Evolutionary conservation across 176 grass and related monocot species (phyloP).

Genomic region (Saccharum officinarum): DNA sequence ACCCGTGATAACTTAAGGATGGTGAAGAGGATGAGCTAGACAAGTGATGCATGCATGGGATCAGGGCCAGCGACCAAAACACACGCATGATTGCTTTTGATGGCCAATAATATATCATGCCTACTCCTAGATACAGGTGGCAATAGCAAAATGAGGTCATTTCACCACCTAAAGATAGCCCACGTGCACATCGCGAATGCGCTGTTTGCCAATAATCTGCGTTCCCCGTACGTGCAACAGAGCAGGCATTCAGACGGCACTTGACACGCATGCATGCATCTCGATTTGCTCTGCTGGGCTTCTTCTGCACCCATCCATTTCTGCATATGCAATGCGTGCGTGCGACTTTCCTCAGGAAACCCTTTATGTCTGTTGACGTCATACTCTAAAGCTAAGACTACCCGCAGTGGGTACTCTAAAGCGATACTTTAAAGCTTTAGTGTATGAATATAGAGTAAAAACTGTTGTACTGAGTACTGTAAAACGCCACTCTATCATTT

Average conservation of each 20-base stretch:
- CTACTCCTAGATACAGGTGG: not conserved
- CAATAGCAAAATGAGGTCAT: not conserved
- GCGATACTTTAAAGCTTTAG: too few species aligned
- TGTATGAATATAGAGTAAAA: too few species aligned
- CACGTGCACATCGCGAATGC: not conserved
- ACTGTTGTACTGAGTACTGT: too few species aligned
- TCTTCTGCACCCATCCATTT: not conserved
- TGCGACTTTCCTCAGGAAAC: not conserved
- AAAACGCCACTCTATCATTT: too few species aligned
- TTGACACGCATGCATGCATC: not conserved
- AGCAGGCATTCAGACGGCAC: not conserved
- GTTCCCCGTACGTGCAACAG: not conserved
- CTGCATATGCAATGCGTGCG: not conserved
- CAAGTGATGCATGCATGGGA: not conserved
- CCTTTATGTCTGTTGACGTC: too few species aligned
- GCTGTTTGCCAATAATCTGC: not conserved
- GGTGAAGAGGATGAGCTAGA: not conserved
- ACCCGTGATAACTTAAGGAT: not conserved
- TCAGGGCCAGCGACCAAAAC: not conserved
- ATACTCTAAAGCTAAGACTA: too few species aligned
- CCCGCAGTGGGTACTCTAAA: too few species aligned
- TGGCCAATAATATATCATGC: not conserved
- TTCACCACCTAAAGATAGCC: not conserved
- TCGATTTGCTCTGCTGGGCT: not conserved
- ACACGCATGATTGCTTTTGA: not conserved